Evolutionary conservation across 2,329 filamentous ascomycete species (phyloP).

Genomic region (Xylaria sp.): DNA sequence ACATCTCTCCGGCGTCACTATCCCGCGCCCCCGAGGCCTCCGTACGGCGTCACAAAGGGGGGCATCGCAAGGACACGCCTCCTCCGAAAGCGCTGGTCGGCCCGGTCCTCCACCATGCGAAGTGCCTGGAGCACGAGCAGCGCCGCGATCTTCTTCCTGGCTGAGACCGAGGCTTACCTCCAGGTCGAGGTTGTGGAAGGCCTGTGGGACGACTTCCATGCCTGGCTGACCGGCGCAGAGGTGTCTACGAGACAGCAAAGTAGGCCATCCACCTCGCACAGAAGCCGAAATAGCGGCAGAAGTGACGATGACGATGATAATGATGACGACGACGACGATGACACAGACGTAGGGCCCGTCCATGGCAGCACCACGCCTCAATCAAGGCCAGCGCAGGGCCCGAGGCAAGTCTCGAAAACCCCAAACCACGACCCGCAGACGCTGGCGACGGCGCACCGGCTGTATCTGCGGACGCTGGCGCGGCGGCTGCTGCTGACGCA

Average conservation of each 20-base stretch:
- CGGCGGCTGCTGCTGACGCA: constrained; percentile 69
- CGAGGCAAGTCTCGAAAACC: constrained; percentile 21
- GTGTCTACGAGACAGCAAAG: constrained; percentile 26
- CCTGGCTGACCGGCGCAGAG: constrained; percentile 64
- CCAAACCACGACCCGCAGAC: constrained; percentile 77
- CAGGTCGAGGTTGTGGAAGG: constrained; percentile 85
- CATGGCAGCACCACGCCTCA: constrained; percentile 11
- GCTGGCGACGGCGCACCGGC: constrained; percentile 76
- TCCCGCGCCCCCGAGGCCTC: constrained; percentile 69
- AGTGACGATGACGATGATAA: not conserved
- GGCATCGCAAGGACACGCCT: constrained; percentile 63
- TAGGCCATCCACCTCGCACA: constrained; percentile 16
- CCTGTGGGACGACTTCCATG: constrained; percentile 77
- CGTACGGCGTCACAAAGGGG: constrained; percentile 61
- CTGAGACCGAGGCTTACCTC: constrained; percentile 84
- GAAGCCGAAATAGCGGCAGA: not conserved
- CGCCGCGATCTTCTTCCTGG: constrained; percentile 85
- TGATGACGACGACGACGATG: not conserved
- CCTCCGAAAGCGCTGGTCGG: constrained; percentile 65
- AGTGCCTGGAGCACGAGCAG: constrained; percentile 89
- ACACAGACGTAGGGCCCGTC: constrained; percentile 12
- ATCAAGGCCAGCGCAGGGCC: constrained; percentile 12
- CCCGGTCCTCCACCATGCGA: constrained; percentile 69
- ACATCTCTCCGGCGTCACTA: constrained; percentile 76
- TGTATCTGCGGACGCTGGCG: constrained; percentile 71